A percentile compares a stretch with the other conserved stretches of the same genome.
Conservation (phyloP, 805 yeast genomes). For the Candida hungchunana region DNA sequence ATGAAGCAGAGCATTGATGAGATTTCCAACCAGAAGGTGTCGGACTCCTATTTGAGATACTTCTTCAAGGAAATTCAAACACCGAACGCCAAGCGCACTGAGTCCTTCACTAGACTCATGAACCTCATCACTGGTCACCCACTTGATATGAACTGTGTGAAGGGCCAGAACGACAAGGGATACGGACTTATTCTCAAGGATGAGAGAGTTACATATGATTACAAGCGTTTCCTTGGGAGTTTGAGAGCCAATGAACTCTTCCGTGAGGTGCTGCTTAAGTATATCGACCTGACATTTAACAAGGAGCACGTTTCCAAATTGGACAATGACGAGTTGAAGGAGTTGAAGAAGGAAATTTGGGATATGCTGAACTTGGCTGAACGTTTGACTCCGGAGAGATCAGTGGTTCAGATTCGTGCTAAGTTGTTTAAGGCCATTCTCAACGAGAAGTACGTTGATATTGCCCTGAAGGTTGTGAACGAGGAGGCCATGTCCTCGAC, state of each 20-base stretch:
- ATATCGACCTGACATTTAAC: conserved; percentile 25
- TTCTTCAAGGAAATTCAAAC: conserved; percentile 24
- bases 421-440: conserved; percentile 28
- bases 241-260: conserved; percentile 30
- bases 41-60: conserved; percentile 21
- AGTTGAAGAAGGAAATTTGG: conserved; percentile 25
- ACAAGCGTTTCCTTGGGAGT: conserved; percentile 21
- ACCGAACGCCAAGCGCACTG: conserved; percentile 14
- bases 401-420: conserved; percentile 26
- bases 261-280: conserved; percentile 24
- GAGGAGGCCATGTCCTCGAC: conserved; percentile 10
- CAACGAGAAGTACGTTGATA: conserved; percentile 25
- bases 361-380: conserved; percentile 23
- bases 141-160: conserved; percentile 20
- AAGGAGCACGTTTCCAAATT: conserved; percentile 10
- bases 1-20: conserved; percentile 17
- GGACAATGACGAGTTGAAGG: conserved; percentile 23
- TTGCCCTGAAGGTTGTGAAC: conserved; percentile 16
- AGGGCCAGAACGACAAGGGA: conserved; percentile 25
- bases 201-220: conserved; percentile 20
- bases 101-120: conserved; percentile 24
- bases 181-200: conserved; percentile 24
- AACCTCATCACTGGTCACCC: conserved; percentile 19
- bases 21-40: conserved; percentile 22
- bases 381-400: conserved; percentile 23